Evolutionary conservation across 257 asterid species (phyloP).

Genomic region (Eustoma russellianum): DNA sequence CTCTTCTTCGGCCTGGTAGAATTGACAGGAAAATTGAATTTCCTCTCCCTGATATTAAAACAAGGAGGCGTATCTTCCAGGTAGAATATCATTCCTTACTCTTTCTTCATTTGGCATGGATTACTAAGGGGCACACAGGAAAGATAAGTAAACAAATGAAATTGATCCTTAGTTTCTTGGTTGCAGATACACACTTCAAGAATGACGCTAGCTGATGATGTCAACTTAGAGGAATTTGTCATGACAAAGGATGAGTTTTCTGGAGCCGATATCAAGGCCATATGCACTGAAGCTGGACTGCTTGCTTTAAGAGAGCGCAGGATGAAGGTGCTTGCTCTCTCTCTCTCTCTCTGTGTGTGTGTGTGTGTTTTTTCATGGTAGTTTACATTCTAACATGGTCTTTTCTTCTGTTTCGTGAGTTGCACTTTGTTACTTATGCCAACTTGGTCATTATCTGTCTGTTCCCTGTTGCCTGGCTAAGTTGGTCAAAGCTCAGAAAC

Average conservation of each 20-base stretch:
- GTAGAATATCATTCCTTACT: conserved; percentile 15
- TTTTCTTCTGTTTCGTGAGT: too few relatives aligned
- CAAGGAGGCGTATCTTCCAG: conserved; percentile 81
- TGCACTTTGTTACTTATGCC: too few relatives aligned
- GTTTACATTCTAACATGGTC: too few relatives aligned
- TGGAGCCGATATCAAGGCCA: conserved; percentile 95
- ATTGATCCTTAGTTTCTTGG: background rate
- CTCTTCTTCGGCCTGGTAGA: conserved; percentile 87
- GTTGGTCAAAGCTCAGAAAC: too few relatives aligned
- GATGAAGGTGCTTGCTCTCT: conserved; percentile 53
- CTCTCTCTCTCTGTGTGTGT: too few relatives aligned
- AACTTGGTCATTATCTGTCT: too few relatives aligned
- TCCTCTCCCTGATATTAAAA: conserved; percentile 88
- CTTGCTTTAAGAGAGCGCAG: conserved; percentile 89
- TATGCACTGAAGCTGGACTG: conserved; percentile 94
- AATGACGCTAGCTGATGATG: conserved; percentile 89
- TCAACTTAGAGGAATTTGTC: conserved; percentile 84
- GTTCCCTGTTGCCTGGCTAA: too few relatives aligned
- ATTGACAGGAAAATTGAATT: conserved; percentile 84
- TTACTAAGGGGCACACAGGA: background rate
- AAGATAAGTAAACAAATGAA: background rate
- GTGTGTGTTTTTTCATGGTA: too few relatives aligned
- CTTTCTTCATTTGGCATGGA: background rate
- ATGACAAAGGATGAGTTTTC: conserved; percentile 94
- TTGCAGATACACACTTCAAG: conserved; percentile 82